These are phyloP conservation scores for Starmerella stellata DNA, from an alignment of 805 yeast species.

Conservation along the genomic window DNA sequence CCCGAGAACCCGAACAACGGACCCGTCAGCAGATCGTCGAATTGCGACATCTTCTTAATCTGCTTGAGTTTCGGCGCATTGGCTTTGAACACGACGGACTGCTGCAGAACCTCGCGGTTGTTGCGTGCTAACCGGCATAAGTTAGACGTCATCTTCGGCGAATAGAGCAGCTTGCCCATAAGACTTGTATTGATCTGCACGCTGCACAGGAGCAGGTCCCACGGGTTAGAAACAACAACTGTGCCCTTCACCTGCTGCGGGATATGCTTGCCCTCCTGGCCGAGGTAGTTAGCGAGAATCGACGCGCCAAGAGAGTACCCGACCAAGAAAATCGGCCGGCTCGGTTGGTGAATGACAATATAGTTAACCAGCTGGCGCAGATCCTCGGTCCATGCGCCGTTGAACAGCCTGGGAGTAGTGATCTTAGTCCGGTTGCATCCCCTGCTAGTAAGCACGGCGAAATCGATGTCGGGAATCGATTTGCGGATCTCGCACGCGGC, in stretches of 20 bases:
- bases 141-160: constrained; percentile 34
- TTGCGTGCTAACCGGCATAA: constrained; percentile 28
- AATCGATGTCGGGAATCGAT: constrained; percentile 31
- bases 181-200: constrained; percentile 26
- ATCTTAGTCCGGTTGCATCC: constrained; percentile 59
- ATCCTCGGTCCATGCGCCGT: constrained; percentile 58
- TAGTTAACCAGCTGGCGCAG: constrained; percentile 37
- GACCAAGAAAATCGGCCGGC: constrained; percentile 44
- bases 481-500: constrained; percentile 26
- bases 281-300: constrained; percentile 52
- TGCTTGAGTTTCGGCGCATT: constrained; percentile 15
- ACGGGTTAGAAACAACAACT: constrained; percentile 45
- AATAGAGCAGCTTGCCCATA: constrained; percentile 32
- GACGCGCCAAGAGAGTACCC: constrained; percentile 73
- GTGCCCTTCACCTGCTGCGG: constrained; percentile 33
- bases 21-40: constrained; percentile 50
- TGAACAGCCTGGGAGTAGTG: constrained; percentile 52
- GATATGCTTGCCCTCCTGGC: constrained; percentile 32
- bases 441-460: constrained; percentile 50
- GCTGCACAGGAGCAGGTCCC: constrained; percentile 47
- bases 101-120: constrained; percentile 27
- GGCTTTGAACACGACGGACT: constrained; percentile 19
- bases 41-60: constrained; percentile 31
- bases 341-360: constrained; percentile 36
- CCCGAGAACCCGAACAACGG: constrained; percentile 46